Conservation (phyloP, 1,139 yeast genomes). For the Magnusiomyces fungicola region DNA sequence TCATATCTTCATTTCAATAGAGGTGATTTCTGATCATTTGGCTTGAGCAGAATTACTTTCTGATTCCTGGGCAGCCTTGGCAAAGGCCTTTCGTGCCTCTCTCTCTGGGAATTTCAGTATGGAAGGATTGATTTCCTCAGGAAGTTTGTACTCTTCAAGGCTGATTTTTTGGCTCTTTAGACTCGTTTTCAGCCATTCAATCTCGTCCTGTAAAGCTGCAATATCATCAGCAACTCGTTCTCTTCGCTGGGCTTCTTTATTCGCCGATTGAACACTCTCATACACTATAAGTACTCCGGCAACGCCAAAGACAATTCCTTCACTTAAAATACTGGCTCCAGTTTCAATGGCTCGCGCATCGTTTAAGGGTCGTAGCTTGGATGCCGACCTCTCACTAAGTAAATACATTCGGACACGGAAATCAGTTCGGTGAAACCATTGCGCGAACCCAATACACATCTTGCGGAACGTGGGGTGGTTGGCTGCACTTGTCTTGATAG, state of each 20-base stretch:
- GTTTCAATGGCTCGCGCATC: conserved; percentile 78
- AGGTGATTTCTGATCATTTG: too few species aligned
- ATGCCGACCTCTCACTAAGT: conserved; percentile 48
- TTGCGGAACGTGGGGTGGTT: conserved; percentile 60
- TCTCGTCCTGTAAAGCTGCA: conserved; percentile 58
- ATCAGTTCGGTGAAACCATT: conserved; percentile 62
- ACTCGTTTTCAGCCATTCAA: conserved; percentile 50
- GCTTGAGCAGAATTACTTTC: too few species aligned
- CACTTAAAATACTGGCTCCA: conserved; percentile 77
- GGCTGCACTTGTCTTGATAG: conserved; percentile 68
- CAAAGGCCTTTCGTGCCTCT: too few species aligned
- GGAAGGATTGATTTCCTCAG: conserved; percentile 42
- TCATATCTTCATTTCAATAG: too few species aligned
- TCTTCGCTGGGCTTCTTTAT: conserved; percentile 54
- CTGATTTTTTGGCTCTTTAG: conserved; percentile 39
- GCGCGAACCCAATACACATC: conserved; percentile 66
- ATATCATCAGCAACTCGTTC: conserved; percentile 66
- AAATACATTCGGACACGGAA: conserved; percentile 54
- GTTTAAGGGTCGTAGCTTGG: conserved; percentile 66
- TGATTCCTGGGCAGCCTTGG: too few species aligned
- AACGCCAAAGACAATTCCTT: conserved; percentile 64
- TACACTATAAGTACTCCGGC: conserved; percentile 75
- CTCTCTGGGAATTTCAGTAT: conserved; percentile 31
- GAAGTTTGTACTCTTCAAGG: conserved; percentile 43
- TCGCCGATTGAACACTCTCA: conserved; percentile 63